Evolutionary conservation across 2,329 filamentous ascomycete genomes (phyloP), one percentile per base, ranked within the genome.

Genomic region (Cytospora chrysosperma): DNA sequence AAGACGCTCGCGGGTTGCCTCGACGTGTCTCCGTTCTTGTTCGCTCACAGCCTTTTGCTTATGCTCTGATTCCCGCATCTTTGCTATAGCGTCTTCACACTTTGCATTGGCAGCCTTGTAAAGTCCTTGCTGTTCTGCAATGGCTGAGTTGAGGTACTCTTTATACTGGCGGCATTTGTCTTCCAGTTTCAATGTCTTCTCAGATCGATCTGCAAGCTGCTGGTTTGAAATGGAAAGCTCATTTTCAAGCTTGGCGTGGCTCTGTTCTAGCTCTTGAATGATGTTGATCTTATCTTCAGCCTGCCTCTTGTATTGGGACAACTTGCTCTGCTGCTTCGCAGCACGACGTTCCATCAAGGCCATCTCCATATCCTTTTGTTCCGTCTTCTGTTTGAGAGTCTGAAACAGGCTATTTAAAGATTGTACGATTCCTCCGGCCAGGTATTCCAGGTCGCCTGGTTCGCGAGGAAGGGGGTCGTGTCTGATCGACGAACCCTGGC

Each of bases 61-160:
- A 2, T 68, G 59, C 30, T 72, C 71, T 26, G 78, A 74, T 12
- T 71, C 67, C 21, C 70, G 72, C 6, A 82, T 62, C 28, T 78
- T 68, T 1, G 71, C 65, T 13, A 76, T 72, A 0, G 74, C 68
- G 2, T 75, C 65, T 19, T 77, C 64, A 58, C 75, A 77, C 50
- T 71, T 72, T 2, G 71, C 59, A 50, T 71, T 74, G 10, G 74
- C 72, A 47, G 72, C 71, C 4, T 65, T 69, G 66, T 75, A 82
- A 1, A 83, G 71, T 6, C 69, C 69, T 62, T 83, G 79, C 30
- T 84, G 81, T 63, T 84, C 81, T 2, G 68, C 65, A 10, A 79
- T 77, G 1, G 78, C 77, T 55, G 78, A 72, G 61, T 82, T 81
- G n/a, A 85, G 69, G 19, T 76, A 77, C 3, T 69, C 67, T 59